These are phyloP conservation scores for Niebla homalea DNA, from an alignment of 495 filamentous ascomycete species.

Conservation along the genomic window DNA sequence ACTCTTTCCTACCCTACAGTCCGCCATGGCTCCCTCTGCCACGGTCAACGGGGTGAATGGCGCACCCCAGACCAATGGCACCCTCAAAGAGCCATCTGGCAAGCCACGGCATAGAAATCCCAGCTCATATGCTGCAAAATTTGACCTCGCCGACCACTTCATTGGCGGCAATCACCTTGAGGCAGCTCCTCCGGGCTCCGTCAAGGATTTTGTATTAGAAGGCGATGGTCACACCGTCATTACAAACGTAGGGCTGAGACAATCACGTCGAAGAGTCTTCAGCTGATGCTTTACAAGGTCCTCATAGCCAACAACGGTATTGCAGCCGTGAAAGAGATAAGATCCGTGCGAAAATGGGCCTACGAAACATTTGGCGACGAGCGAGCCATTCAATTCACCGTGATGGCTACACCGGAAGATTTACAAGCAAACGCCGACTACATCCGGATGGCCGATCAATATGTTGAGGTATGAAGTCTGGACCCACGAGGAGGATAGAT, in stretches of 20 bases:
- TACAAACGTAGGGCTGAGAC: slow-evolving; percentile 58
- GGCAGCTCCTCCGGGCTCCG: slow-evolving; percentile 59
- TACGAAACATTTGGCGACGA: slow-evolving; percentile 99
- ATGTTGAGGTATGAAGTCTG: slow-evolving; percentile 62
- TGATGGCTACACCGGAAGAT: slow-evolving; percentile 99
- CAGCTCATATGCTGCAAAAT: slow-evolving; percentile 56
- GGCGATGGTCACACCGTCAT: slow-evolving; percentile 96
- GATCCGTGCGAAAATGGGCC: slow-evolving; percentile 98
- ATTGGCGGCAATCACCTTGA: slow-evolving; percentile 84
- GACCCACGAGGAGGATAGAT: neutral
- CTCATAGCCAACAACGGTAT: slow-evolving; percentile 99
- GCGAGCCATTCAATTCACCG: slow-evolving; percentile 94
- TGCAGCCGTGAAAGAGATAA: slow-evolving; percentile 96
- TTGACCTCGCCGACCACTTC: slow-evolving; percentile 79
- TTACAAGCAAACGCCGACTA: slow-evolving; percentile 95
- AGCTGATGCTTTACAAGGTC: slow-evolving; percentile 43
- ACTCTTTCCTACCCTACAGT: neutral
- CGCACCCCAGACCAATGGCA: slow-evolving; percentile 15
- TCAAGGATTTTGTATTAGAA: slow-evolving; percentile 87
- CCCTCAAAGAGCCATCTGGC: slow-evolving; percentile 28
- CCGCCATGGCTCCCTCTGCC: slow-evolving; percentile 9
- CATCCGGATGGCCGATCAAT: slow-evolving; percentile 98
- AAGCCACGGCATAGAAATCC: slow-evolving; percentile 35
- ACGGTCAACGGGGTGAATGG: slow-evolving; percentile 13
- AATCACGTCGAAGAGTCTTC: neutral